Evolutionary conservation across 1,139 yeast species (phyloP).

Genomic region (Candida neerlandica): DNA sequence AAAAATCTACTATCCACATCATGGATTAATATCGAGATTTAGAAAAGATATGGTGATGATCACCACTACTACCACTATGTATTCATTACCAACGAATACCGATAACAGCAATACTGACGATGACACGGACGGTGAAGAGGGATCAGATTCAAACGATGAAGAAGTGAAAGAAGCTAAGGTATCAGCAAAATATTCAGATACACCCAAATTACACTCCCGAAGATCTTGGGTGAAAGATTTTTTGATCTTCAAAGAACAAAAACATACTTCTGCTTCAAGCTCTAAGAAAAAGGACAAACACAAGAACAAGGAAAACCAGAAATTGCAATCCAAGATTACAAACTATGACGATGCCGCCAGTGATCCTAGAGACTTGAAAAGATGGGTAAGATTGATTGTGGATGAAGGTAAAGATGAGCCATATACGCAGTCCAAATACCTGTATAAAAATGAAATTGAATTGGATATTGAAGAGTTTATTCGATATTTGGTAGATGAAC

Average conservation of each 20-base stretch:
- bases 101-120: conserved; percentile 2
- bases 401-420: conserved; percentile 13
- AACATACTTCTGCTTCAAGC: background rate
- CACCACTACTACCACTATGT: background rate
- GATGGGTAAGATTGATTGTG: conserved; percentile 30
- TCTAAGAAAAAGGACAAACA: background rate
- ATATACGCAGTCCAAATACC: conserved; percentile 7
- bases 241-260: conserved; percentile 15
- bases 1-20: conserved; percentile 6
- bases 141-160: background rate
- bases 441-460: conserved; percentile 16
- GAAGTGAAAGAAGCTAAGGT: background rate
- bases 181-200: background rate
- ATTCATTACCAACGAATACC: background rate
- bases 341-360: conserved; percentile 26
- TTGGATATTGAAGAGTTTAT: conserved; percentile 34
- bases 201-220: conserved; percentile 14
- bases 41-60: conserved; percentile 10
- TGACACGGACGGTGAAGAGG: conserved; percentile 1
- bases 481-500: conserved; percentile 28
- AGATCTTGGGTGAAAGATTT: conserved; percentile 23
- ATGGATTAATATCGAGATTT: conserved; percentile 10
- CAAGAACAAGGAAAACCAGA: conserved; percentile 2
- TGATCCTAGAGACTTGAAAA: conserved; percentile 25
- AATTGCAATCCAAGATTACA: conserved; percentile 22